Evolutionary conservation across 768 basidiomycete genomes (phyloP), one percentile per base, ranked within the genome.

Genomic region (Trametes cinnabarina): DNA sequence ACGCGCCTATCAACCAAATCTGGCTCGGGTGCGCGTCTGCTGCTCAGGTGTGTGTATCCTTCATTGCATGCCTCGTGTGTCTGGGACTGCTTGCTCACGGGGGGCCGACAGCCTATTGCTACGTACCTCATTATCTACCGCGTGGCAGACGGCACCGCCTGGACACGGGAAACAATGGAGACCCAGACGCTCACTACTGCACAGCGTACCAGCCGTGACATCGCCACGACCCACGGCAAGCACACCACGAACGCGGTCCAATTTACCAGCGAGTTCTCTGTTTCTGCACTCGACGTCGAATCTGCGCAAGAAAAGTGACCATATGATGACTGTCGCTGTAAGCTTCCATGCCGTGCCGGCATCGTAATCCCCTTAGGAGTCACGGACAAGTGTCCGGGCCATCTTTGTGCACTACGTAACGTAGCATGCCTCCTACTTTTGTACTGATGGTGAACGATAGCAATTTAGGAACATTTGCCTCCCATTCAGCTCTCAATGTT

Each of bases 61-160:
- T n/a, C n/a, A n/a, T n/a, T n/a, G n/a, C 22, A 9, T 28, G 6
- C 15, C 19, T 32, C 4, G 3, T 11, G 14, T 34, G 3, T 37
- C 17, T 5, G 26, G 12, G 14, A 25, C 23, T 25, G 22, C 4
- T 5, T 32, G 44, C 46, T 47, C 11, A 55, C 46, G 5, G 19
- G 6, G 2, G n/a, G 26, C 2, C 32, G 25, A 3, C 48, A 68
- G 67, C 47, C 51, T n/a, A 60, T 67, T 47, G 53, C 67, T 26
- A 60, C 67, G 42, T 61, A 65, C 44, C 59, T 69, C 7, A 69
- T 69, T 50, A 66, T 68, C 15, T 68, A 61, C 50, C 63, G 66
- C 23, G 55, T 68, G 23, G 66, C 68, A 15, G 44, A 58, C 20
- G 68, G 68, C 10, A 64, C 58, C 35, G 63, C 57, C 30, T 65